Evolutionary conservation across 306 rosid species (phyloP), one percentile per base, ranked within the genome.

Genomic region (Corylus heterophylla): DNA sequence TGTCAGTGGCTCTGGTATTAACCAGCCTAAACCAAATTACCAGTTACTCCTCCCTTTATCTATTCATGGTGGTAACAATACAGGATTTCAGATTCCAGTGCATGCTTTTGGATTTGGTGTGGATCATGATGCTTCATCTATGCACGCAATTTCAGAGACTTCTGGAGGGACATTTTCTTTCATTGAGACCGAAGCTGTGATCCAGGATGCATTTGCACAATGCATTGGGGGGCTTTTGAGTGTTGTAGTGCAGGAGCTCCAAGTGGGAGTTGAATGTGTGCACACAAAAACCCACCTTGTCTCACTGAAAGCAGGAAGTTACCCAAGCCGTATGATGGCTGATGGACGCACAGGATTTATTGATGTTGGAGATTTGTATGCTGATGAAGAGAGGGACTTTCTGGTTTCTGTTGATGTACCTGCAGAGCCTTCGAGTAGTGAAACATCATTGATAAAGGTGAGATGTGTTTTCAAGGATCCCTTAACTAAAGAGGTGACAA

Each of bases 131-230:
- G 94, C 99, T 50, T 93, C 90, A 42, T 89, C 88, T 22, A 95
- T 95, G 99, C 99, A 95, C 83, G 86, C 99, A 8, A 91, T 95
- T 80, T 95, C 99, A 3, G 98, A 95, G 88, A 89, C 62, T 71
- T 95, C 99, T 55, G 99, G 99, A 7, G 99, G 99, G 74, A 93
- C 99, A 8, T 95, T 95, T 87, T 95, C 99, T 44, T 95, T 95
- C 86, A 95, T 95, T 1, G 99, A 95, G 88, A 91, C 94, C 8
- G 99, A 95, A 81, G 90, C 94, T 37, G 96, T 88, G 68, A 86
- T 95, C 71, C 99, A 95, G 83, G 99, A 95, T 74, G 99, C 99
- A 7, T 95, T 95, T 87, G 99, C 99, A 17, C 99, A 92, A 78
- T 95, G 99, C 88, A 95, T 95, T 25, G 99, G 99, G 9, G 99